Percentiles rank a stretch among this genome's conserved stretches.
These are phyloP conservation scores for Coniferiporia sulphurascens DNA, from an alignment of 1,284 basidiomycete genomes.

Conservation along the genomic window DNA sequence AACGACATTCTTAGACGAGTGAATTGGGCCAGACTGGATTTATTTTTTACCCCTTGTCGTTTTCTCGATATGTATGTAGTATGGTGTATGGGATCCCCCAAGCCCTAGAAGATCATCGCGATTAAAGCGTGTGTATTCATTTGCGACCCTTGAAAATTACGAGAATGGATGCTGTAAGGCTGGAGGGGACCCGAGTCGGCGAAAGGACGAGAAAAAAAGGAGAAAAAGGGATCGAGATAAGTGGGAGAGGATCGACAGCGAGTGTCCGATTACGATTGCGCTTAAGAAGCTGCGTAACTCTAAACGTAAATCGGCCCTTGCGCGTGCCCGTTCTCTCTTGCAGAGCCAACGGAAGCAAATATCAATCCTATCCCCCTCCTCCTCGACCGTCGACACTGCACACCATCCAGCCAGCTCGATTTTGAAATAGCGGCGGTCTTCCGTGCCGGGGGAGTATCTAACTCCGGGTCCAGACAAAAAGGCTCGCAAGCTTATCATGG, in stretches of 20 bases:
- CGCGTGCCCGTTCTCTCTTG: not conserved
- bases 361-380: too few species aligned
- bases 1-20: constrained; percentile 13
- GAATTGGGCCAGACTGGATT: not conserved
- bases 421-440: not conserved
- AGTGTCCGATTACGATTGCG: not conserved
- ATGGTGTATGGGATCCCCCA: not conserved
- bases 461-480: not conserved
- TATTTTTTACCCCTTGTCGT: not conserved
- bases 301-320: constrained; percentile 11
- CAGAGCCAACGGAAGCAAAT: constrained; percentile 7
- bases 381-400: not conserved
- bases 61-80: not conserved
- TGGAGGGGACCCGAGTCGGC: too few species aligned
- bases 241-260: constrained; percentile 11
- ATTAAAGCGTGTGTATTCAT: not conserved
- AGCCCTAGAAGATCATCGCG: not conserved
- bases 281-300: constrained; percentile 7
- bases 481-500: not conserved
- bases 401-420: not conserved
- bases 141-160: not conserved
- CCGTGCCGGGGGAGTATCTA: not conserved
- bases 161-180: not conserved
- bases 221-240: constrained; percentile 6
- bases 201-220: not conserved